Percentiles rank a stretch among this genome's conserved stretches.
phyloP scores from a whole-genome alignment of 176 grass and related monocot genomes.

The Melocanna baccifera region DNA sequence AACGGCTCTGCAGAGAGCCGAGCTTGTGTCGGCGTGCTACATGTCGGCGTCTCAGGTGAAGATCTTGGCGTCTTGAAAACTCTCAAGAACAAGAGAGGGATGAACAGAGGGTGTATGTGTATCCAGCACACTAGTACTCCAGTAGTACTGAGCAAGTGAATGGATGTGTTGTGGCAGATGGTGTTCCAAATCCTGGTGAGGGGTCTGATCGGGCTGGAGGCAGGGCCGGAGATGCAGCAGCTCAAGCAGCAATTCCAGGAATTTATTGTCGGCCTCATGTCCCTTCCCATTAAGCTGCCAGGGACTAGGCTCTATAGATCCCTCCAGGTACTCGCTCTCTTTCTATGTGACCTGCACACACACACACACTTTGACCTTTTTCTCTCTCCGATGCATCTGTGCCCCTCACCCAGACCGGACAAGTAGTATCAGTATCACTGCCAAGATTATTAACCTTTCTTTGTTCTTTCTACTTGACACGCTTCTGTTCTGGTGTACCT shows the following conservation, averaged over 20 bases:
- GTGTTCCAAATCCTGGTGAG: constrained; percentile 89
- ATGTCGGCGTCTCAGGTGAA: background rate
- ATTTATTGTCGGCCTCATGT: constrained; percentile 96
- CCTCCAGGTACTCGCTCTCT: constrained; percentile 50
- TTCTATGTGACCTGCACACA: background rate
- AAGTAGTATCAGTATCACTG: background rate
- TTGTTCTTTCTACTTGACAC: constrained; percentile 38
- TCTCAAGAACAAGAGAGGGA: background rate
- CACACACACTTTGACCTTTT: background rate
- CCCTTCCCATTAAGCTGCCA: constrained; percentile 86
- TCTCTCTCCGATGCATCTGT: background rate
- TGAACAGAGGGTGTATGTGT: background rate
- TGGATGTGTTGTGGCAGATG: constrained; percentile 48
- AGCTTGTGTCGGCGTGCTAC: no score
- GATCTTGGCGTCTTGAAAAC: background rate
- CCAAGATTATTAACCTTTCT: constrained; percentile 6
- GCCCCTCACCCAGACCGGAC: background rate
- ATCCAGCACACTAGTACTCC: background rate
- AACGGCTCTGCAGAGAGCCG: background rate
- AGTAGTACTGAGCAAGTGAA: background rate
- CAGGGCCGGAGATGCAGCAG: constrained; percentile 76
- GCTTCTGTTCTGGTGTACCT: background rate
- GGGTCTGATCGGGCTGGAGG: constrained; percentile 84
- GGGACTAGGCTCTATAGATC: constrained; percentile 84
- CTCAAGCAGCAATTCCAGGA: constrained; percentile 91